Evolutionary conservation across 2,329 filamentous ascomycete genomes (phyloP), one percentile per base, ranked within the genome.

Genomic region (Botryotinia convoluta): DNA sequence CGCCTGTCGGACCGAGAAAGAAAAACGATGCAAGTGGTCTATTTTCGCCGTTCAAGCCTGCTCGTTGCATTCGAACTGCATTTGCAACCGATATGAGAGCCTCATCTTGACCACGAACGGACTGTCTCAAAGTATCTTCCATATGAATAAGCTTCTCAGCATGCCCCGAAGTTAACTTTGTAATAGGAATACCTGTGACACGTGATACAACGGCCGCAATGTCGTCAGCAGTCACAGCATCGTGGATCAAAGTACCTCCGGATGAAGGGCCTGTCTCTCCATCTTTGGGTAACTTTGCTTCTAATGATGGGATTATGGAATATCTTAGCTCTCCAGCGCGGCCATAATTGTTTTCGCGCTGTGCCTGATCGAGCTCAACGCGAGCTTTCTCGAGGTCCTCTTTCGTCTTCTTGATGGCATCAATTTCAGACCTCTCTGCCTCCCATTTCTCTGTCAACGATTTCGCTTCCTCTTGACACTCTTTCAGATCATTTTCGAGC

Each of bases 1-100:
- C 95, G 80, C 96, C 96, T 0, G 96, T 98, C 8, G 96, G 96
- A 0, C 96, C 96, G 5, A 98, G 88, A 88, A 98, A 98, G 91
- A 98, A 98, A 85, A 98, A 98, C 0, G 93, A 97, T 0, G 95
- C 96, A 9, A 97, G 87, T 0, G 96, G 96, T 0, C 94, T 88
- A 82, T 98, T 97, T 79, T 98, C 94, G 48, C 94, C 94, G 74
- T 92, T 97, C 14, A 98, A 86, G 1, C 96, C 96, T 14, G 96
- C 96, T 76, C 96, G 89, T 82, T 98, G 96, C 86, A 98, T 92
- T 32, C 96, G 90, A 14, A 99, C 95, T 0, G 96, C 96, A 80
- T 98, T 93, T 48, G 95, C 92, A 1, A 98, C 95, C 29, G 95
- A 93, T 76, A 91, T 91, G 74, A 99, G 89, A 10, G 96, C 96